Evolutionary conservation across 2,329 filamentous ascomycete species (phyloP), one percentile per base, ranked within the genome.

Genomic region (Diaporthe citrichinensis): DNA sequence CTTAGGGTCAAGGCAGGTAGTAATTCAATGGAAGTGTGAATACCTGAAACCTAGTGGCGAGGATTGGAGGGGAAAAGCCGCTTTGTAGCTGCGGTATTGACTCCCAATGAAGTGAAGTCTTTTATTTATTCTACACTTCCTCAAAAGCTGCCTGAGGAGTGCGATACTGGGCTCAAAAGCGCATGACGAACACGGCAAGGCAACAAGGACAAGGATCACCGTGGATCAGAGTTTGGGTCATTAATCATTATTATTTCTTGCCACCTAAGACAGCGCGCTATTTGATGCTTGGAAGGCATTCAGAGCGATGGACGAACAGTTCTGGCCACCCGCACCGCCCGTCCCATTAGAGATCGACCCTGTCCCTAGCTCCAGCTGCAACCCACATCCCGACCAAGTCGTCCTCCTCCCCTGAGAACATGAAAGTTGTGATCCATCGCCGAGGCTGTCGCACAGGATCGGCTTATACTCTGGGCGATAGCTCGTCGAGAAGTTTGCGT

Each of bases 221-320:
- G 28, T 6, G 2, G 10, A 39, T 25, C 15, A 17, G 9, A 28
- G 1, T 53, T 53, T 68, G 46, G 20, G 8, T 53, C 65, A 68
- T 41, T 68, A 53, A 53, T 68, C 65, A 68, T 68, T 53, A 53
- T 39, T 68, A 23, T 9, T 53, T 20, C 3, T 6, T 53, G 7
- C 1, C n/a, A 14, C 23, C 15, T 39, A 53, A 39, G 28, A 25
- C 3, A 68, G 65, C 4, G 14, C 39, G 23, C 39, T 41, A 71
- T 14, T 65, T 31, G 59, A 65, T 59, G 41, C n/a, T 2, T 25
- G 34, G 10, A 74, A 51, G 8, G 74, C 69, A 39, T 72, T 58
- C 31, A 75, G 25, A 23, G 69, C 49, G 20, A 75, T 73, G 5
- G 68, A 67, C 25, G 74, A 75, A 31, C 74, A 75, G 10, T 67